A percentile compares a stretch with the other conserved stretches of the same genome.
Conservation (phyloP, 345 rosid genomes). For the Acer negundo region DNA sequence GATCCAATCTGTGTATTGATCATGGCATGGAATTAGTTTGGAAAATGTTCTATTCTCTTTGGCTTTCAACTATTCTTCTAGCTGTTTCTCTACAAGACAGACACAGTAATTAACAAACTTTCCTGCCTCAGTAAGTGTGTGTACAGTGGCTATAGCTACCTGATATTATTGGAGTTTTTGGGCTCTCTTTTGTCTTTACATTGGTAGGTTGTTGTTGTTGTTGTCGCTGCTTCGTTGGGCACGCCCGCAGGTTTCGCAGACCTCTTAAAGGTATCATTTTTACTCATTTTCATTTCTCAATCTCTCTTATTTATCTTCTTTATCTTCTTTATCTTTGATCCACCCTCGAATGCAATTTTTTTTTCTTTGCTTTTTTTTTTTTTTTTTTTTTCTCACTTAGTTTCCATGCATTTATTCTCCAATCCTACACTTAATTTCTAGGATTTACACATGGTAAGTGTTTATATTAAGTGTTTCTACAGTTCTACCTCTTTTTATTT, state of each 20-base stretch:
- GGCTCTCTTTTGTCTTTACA: conserved; percentile 22
- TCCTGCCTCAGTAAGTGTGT: conserved; percentile 21
- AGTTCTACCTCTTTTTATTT: too few relatives aligned
- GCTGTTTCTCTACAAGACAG: too few relatives aligned
- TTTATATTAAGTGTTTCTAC: too few relatives aligned
- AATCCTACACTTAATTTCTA: background rate
- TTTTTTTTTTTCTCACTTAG: too few relatives aligned
- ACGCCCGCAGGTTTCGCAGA: conserved; percentile 45
- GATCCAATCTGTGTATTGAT: conserved; percentile 3
- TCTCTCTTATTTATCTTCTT: background rate
- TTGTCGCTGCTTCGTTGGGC: conserved; percentile 47
- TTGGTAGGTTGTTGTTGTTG: conserved; percentile 46
- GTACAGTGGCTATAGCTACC: conserved; percentile 13
- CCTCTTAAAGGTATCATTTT: conserved; percentile 34
- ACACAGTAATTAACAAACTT: conserved; percentile 23
- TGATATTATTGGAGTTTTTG: conserved; percentile 26
- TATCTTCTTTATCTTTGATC: background rate
- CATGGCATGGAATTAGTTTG: conserved; percentile 4
- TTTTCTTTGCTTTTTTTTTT: too few relatives aligned
- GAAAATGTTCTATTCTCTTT: conserved; percentile 20
- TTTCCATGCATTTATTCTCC: background rate
- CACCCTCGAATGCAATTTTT: background rate
- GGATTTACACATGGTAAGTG: background rate
- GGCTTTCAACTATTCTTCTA: conserved; percentile 13
- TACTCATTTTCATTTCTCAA: background rate